phyloP scores from a whole-genome alignment of 768 basidiomycete species.

The Leucogyrophana mollusca region DNA sequence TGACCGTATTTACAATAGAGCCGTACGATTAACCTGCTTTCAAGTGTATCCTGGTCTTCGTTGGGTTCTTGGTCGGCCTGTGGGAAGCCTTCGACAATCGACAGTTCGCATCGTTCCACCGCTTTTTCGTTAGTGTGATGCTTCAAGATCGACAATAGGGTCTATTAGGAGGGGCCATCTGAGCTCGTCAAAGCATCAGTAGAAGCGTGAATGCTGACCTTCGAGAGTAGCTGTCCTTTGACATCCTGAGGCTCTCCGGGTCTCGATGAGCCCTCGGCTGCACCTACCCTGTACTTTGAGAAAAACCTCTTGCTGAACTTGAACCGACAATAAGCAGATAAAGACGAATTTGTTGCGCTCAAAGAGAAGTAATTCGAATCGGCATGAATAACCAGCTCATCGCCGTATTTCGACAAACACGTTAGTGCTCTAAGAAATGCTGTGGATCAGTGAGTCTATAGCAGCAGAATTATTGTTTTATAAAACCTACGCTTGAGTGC shows the following conservation, averaged over 20 bases:
- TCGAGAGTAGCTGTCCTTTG: conserved; percentile 67
- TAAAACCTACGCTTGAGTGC: conserved; percentile 45
- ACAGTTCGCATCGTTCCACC: conserved; percentile 74
- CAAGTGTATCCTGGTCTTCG: conserved; percentile 53
- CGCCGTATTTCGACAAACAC: conserved; percentile 81
- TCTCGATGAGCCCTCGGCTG: conserved; percentile 12
- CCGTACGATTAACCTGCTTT: conserved; percentile 70
- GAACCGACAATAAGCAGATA: conserved; percentile 81
- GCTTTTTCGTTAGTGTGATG: conserved; percentile 74
- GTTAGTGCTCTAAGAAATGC: conserved; percentile 73
- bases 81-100: conserved; percentile 55
- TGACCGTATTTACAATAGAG: conserved; percentile 83
- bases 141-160: conserved; percentile 70
- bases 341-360: conserved; percentile 75
- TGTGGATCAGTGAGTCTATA: conserved; percentile 32
- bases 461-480: conserved; percentile 6
- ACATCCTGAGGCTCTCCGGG: conserved; percentile 39
- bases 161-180: conserved; percentile 36
- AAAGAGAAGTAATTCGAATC: conserved; percentile 58
- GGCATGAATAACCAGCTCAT: conserved; percentile 72
- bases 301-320: conserved; percentile 70
- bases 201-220: conserved; percentile 40
- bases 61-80: conserved; percentile 21
- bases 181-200: neutral
- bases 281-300: conserved; percentile 54